Conservation (phyloP, 495 filamentous ascomycete genomes). For the Extremus antarcticus region DNA sequence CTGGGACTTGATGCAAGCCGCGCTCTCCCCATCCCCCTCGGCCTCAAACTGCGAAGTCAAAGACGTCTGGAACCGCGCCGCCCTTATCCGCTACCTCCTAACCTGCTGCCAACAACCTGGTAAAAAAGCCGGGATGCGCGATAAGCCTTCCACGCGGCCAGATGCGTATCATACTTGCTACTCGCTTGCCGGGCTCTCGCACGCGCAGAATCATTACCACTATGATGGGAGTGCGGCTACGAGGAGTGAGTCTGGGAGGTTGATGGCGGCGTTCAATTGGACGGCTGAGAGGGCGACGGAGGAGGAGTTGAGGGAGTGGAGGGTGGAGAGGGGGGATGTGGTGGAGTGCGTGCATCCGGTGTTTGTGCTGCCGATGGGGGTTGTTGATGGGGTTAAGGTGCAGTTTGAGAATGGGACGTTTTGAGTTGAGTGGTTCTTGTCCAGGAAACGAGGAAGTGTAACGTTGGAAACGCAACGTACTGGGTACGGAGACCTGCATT, state of each 20-base stretch:
- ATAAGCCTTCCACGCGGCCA: slow-evolving; percentile 79
- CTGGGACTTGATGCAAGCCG: slow-evolving; percentile 83
- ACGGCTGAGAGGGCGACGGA: slow-evolving; percentile 27
- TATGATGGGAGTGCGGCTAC: slow-evolving; percentile 34
- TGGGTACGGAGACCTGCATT: no score
- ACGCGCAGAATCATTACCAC: slow-evolving; percentile 64
- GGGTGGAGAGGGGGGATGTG: slow-evolving; percentile 41
- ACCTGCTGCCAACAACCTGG: slow-evolving; percentile 62
- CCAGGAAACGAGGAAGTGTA: neutral
- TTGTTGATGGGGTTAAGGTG: slow-evolving; percentile 48
- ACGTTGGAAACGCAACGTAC: neutral
- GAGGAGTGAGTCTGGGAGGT: slow-evolving; percentile 10
- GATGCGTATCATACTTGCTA: slow-evolving; percentile 93
- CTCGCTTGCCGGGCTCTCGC: slow-evolving; percentile 73
- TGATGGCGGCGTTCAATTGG: slow-evolving; percentile 57
- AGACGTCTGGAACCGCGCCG: slow-evolving; percentile 70
- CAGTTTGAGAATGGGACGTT: slow-evolving; percentile 49
- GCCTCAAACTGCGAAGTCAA: slow-evolving; percentile 1
- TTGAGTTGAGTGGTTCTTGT: no score
- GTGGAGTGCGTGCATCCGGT: slow-evolving; percentile 63
- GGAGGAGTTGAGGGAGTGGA: slow-evolving; percentile 34
- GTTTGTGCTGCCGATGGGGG: slow-evolving; percentile 67
- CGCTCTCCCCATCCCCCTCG: slow-evolving; percentile 30
- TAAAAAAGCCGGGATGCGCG: slow-evolving; percentile 68
- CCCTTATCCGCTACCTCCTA: slow-evolving; percentile 76